Evolutionary conservation across 2,329 filamentous ascomycete species (phyloP).

Genomic region (Hymenoscyphus fraxineus): DNA sequence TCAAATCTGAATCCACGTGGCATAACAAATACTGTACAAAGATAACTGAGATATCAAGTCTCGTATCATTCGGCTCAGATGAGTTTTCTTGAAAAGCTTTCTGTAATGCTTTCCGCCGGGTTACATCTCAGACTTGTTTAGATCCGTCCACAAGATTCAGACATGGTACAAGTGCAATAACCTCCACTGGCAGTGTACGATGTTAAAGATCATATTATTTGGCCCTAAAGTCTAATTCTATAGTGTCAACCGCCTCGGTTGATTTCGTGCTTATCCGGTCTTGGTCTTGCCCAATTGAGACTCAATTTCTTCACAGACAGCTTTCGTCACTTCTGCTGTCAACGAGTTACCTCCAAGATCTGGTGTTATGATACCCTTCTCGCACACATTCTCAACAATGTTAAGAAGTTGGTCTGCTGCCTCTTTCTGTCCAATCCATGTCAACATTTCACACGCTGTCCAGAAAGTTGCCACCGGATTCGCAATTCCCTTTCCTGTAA

Average conservation of each 20-base stretch:
- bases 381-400: constrained; percentile 50
- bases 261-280: background rate
- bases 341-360: constrained; percentile 47
- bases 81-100: too few species aligned
- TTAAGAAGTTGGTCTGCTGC: constrained; percentile 48
- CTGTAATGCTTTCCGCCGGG: too few species aligned
- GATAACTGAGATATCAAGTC: too few species aligned
- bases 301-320: constrained; percentile 28
- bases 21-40: too few species aligned
- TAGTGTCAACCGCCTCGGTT: background rate
- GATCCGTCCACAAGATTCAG: too few species aligned
- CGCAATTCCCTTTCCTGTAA: constrained; percentile 52
- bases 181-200: too few species aligned
- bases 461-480: constrained; percentile 59
- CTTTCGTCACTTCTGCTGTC: constrained; percentile 27
- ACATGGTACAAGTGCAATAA: too few species aligned
- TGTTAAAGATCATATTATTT: too few species aligned
- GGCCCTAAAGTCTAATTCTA: too few species aligned
- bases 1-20: background rate
- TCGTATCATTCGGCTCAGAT: too few species aligned
- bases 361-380: constrained; percentile 47
- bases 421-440: constrained; percentile 52
- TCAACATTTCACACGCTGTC: constrained; percentile 54
- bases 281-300: constrained; percentile 4
- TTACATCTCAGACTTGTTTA: too few species aligned